Conservation (phyloP, 2,329 filamentous ascomycete genomes). For the Phyllosticta citribraziliensis region DNA sequence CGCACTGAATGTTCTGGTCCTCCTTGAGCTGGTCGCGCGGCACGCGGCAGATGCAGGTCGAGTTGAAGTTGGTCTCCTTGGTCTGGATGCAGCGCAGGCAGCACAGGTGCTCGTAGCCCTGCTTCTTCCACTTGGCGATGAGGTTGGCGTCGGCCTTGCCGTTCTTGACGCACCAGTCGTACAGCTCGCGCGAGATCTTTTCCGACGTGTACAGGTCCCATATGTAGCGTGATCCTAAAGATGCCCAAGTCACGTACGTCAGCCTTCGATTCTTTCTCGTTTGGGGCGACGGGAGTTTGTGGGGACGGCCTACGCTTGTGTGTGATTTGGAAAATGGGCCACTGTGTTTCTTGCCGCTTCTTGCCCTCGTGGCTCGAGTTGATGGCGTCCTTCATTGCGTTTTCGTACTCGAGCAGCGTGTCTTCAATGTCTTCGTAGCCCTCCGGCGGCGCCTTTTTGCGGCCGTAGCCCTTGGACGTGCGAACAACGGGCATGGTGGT, state of each 20-base stretch:
- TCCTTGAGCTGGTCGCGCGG: slow-evolving; percentile 84
- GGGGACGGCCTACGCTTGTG: slow-evolving; percentile 62
- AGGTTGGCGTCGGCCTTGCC: slow-evolving; percentile 88
- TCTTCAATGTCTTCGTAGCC: slow-evolving; percentile 85
- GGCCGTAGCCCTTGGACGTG: slow-evolving; percentile 48
- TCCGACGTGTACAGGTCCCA: slow-evolving; percentile 98
- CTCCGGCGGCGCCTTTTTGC: slow-evolving; percentile 72
- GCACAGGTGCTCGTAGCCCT: slow-evolving; percentile 96
- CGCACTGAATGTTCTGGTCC: slow-evolving; percentile 81
- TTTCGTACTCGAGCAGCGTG: slow-evolving; percentile 72
- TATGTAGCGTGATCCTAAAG: slow-evolving; percentile 64
- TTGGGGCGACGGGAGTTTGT: neutral
- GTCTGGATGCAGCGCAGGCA: slow-evolving; percentile 95
- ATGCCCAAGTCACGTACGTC: neutral
- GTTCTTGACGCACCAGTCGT: slow-evolving; percentile 96
- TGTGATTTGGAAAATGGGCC: slow-evolving; percentile 95
- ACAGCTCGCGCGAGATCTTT: slow-evolving; percentile 82
- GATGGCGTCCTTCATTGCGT: slow-evolving; percentile 93
- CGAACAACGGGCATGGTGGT: slow-evolving; percentile 64
- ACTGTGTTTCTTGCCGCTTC: slow-evolving; percentile 84
- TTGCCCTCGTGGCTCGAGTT: slow-evolving; percentile 71
- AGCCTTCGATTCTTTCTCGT: neutral
- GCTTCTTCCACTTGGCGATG: slow-evolving; percentile 99
- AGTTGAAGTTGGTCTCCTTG: slow-evolving; percentile 99
- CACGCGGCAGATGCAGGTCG: slow-evolving; percentile 93